These are phyloP conservation scores for Exserohilum rostratum DNA, from an alignment of 2,329 filamentous ascomycete genomes.

Conservation along the genomic window DNA sequence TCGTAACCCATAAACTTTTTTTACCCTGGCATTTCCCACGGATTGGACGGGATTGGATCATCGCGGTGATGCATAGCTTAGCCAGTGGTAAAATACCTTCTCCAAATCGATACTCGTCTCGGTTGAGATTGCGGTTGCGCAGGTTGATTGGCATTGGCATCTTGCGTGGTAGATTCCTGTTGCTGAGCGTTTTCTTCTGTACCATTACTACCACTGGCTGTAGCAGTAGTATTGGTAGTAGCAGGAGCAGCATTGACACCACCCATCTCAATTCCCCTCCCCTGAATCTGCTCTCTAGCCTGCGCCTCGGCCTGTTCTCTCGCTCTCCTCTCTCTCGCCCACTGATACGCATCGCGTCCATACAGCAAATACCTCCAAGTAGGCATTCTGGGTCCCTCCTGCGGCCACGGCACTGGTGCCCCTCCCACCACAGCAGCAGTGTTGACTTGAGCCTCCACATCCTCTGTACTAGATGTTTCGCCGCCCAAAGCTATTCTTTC, in stretches of 20 bases:
- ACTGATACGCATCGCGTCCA: slow-evolving; percentile 5
- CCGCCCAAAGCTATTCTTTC: slow-evolving; percentile 5
- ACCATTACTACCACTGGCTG: too few species aligned
- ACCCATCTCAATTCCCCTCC: slow-evolving; percentile 2
- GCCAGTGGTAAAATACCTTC: too few species aligned
- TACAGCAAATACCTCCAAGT: slow-evolving; percentile 23
- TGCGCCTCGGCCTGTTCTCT: slow-evolving; percentile 2
- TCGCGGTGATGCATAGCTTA: too few species aligned
- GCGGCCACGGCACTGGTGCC: background rate
- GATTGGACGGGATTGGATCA: too few species aligned
- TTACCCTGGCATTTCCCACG: too few species aligned
- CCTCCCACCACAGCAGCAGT: too few species aligned
- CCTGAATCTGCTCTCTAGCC: background rate
- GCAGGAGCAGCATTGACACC: background rate
- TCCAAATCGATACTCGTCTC: too few species aligned
- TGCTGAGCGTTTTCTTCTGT: too few species aligned
- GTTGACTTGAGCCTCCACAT: slow-evolving; percentile 2
- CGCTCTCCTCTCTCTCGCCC: background rate
- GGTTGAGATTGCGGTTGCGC: too few species aligned
- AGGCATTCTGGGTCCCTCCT: background rate
- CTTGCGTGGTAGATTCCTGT: too few species aligned
- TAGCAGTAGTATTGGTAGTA: too few species aligned
- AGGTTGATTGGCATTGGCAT: background rate
- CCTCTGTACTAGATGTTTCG: background rate
- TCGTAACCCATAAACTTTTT: too few species aligned